Evolutionary conservation across 257 asterid genomes (phyloP), one percentile per base, ranked within the genome.

Genomic region (Solanum virginianum): DNA sequence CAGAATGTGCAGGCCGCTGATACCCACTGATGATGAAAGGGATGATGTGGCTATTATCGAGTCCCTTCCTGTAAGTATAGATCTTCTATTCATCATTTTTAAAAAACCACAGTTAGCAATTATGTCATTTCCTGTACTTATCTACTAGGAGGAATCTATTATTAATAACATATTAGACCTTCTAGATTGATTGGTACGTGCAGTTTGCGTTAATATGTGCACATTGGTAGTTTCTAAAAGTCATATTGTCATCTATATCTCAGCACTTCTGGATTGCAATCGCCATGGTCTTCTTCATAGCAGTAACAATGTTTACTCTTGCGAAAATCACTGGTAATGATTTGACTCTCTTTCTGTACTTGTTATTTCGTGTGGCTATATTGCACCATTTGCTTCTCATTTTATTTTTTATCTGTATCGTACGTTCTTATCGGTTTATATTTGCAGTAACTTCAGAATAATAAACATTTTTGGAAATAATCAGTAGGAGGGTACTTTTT

Each of bases 251-350:
- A 70, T 85, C 80, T 85, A 83, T 88, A 85, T 85, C 87, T 83
- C 99, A 96, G 99, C 99, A 96, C 89, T 96, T 96, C 54, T 96
- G 99, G 98, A 98, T 96, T 87, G 98, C 98, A 54, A 94, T 96
- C 80, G 90, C 99, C 66, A 95, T 96, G 99, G 97, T 96, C 88
- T 96, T 96, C 94, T 94, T 95, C 90, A 90, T 95, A 86, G 99
- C 99, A 49, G 99, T 98, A 12, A 95, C 98, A 70, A 53, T 92
- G 75, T 96, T 96, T 90, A 95, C 98, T 15, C 96, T 96, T 85
- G 89, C 94, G 89, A 96, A 96, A 90, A 92, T 96, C 68, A 87
- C 95, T 59, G 98, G 99, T 96, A 93, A 91, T 85, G 32, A 55
- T 41, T 84, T 36, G 71, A 24, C 84, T 85, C 77, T 22, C 53